phyloP scores from a whole-genome alignment of 345 rosid genomes.

The Salix purpurea region DNA sequence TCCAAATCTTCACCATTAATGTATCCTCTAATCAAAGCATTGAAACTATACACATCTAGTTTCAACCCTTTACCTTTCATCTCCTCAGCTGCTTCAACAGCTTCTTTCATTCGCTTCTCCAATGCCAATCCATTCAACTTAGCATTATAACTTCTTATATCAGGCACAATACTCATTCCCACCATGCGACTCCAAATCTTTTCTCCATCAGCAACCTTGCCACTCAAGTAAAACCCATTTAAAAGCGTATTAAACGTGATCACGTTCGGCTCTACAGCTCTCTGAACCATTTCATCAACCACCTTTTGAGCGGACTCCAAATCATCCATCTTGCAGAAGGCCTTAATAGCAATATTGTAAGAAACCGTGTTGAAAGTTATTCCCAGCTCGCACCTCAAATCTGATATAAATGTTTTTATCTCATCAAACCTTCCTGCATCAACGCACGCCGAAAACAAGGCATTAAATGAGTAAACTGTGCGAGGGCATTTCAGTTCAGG shows the following conservation, averaged over 20 bases:
- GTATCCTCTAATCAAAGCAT: slow-evolving; percentile 54
- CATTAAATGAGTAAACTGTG: slow-evolving; percentile 60
- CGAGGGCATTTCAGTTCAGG: slow-evolving; percentile 45
- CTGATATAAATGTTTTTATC: slow-evolving; percentile 37
- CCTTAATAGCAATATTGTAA: slow-evolving; percentile 55
- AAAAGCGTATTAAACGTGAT: slow-evolving; percentile 57
- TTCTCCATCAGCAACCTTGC: slow-evolving; percentile 47
- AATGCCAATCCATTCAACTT: slow-evolving; percentile 45
- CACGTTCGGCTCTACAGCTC: slow-evolving; percentile 43
- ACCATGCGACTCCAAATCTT: slow-evolving; percentile 52
- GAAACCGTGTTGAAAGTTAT: slow-evolving; percentile 49
- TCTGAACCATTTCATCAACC: slow-evolving; percentile 57
- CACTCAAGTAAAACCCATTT: slow-evolving; percentile 38
- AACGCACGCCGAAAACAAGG: slow-evolving; percentile 52
- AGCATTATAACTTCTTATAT: slow-evolving; percentile 57
- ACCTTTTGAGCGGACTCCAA: slow-evolving; percentile 36
- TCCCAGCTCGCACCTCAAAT: slow-evolving; percentile 42
- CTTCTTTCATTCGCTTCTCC: slow-evolving; percentile 41
- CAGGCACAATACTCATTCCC: slow-evolving; percentile 38
- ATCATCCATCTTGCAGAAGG: slow-evolving; percentile 47
- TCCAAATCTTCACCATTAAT: slow-evolving; percentile 40
- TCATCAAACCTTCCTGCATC: slow-evolving; percentile 47
- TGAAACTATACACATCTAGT: slow-evolving; percentile 48
- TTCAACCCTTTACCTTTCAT: slow-evolving; percentile 41
- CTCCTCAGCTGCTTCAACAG: slow-evolving; percentile 34